Percentiles rank a stretch among this genome's conserved stretches.
These are phyloP conservation scores for Hypoxylon sp. DNA, from an alignment of 2,329 filamentous ascomycete species.

Conservation along the genomic window DNA sequence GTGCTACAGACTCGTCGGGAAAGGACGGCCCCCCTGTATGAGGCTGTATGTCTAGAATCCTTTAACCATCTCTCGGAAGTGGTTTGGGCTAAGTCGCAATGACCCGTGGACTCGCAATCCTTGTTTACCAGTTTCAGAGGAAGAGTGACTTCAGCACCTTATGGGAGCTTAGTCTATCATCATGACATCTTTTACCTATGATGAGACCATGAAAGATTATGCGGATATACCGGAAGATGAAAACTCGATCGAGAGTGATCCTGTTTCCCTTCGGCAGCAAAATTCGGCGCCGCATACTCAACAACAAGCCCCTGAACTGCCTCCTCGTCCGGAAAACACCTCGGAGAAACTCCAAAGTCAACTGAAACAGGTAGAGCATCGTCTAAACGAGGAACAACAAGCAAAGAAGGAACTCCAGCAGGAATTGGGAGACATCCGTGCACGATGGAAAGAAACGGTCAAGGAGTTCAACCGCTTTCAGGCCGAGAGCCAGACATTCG, in stretches of 20 bases:
- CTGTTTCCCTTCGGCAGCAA: background rate
- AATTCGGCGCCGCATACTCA: background rate
- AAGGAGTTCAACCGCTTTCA: constrained; percentile 7
- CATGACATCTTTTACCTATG: background rate
- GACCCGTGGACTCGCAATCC: background rate
- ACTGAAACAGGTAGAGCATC: background rate
- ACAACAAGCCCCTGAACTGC: background rate
- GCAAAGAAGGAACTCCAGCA: background rate
- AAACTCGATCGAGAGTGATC: background rate
- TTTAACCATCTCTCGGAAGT: background rate
- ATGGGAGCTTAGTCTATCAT: background rate
- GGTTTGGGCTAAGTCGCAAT: no score
- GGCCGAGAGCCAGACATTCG: background rate
- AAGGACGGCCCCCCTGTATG: background rate
- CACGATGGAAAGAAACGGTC: constrained; percentile 3
- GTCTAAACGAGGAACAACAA: background rate
- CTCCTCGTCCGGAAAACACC: background rate
- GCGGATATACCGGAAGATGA: background rate
- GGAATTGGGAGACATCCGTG: background rate
- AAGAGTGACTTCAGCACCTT: background rate
- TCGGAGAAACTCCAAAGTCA: background rate
- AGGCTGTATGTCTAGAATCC: background rate
- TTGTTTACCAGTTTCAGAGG: background rate
- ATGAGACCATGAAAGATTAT: background rate
- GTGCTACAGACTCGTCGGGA: background rate